Evolutionary conservation across 805 yeast species (phyloP).

Genomic region (Yarrowia sp.): DNA sequence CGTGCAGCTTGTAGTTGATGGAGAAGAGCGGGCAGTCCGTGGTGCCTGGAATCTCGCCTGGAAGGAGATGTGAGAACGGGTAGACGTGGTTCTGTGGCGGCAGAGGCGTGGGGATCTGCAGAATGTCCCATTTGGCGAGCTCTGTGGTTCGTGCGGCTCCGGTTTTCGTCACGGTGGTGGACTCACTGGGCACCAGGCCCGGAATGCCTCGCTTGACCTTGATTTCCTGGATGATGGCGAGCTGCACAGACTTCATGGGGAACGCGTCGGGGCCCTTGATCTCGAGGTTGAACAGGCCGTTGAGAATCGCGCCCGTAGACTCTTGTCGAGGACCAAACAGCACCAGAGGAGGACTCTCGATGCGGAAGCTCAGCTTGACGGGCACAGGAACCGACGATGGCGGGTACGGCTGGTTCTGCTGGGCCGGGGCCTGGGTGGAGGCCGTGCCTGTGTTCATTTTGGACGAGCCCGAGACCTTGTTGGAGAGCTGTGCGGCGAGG

Average conservation of each 20-base stretch:
- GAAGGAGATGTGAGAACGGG: constrained; percentile 88
- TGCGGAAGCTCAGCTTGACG: constrained; percentile 54
- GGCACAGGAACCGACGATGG: constrained; percentile 40
- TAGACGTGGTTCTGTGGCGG: constrained; percentile 78
- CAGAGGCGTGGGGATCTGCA: constrained; percentile 64
- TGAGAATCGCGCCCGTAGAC: constrained; percentile 82
- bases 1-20: constrained; percentile 79
- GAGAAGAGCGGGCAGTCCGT: constrained; percentile 63
- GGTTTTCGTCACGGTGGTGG: constrained; percentile 57
- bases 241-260: constrained; percentile 62
- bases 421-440: constrained; percentile 6
- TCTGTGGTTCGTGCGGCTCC: constrained; percentile 65
- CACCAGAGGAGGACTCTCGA: constrained; percentile 92
- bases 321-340: constrained; percentile 80
- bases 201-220: constrained; percentile 45
- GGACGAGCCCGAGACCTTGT: constrained; percentile 23
- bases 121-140: constrained; percentile 88
- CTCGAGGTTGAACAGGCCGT: constrained; percentile 75
- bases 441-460: constrained; percentile 27
- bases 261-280: constrained; percentile 55
- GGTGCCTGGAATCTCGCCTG: constrained; percentile 88
- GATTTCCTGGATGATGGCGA: constrained; percentile 76
- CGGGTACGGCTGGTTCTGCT: constrained; percentile 33
- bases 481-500: constrained; percentile 25
- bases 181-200: constrained; percentile 68